Base-by-base conservation (phyloP, 2,329 filamentous ascomycete species). In the Verticillium klebahnii region DNA sequence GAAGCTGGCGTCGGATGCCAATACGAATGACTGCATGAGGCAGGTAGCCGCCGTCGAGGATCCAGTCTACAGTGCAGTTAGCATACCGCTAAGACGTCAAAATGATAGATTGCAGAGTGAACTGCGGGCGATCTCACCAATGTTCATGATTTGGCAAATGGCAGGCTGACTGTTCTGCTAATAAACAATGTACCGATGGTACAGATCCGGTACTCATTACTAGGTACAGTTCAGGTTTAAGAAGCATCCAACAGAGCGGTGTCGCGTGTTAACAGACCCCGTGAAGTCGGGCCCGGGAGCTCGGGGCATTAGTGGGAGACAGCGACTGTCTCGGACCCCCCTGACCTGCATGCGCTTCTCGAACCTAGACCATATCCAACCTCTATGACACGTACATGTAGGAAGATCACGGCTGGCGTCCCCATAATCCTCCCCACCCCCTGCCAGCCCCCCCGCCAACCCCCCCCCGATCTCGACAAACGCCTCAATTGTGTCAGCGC, bases 1-100 rank as follows among this genome's bases (percentile, higher is more conserved):
- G 78, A 12, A 91, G 80, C 73, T 90, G 87, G n/a, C 80, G 80
- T 17, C 87, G 82, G 69, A 91, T 90, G 17, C 88, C 88, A 19
- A 85, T 69, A 19, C 88, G 85, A 66, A 90, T 87, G 31, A 90
- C 68, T 12, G 81, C 71, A 64, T 86, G 81, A 3, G 88, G 88
- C 34, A 91, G 79, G 69, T 87, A 88, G 63, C 88, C 88, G 64
- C 80, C 78, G 72, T 91, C 88, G 40, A 90, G 80, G 62, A 90
- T 74, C 74, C 78, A 81, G 69, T 87, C 85, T 79, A 34, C n/a
- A 5, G 19, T 14, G 23, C 19, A 9, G 19, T 50, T n/a, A 50
- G 45, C 23, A 50, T 1, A 25, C 8, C 17, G 23, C 15, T 45
- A 6, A 1, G 5, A 39, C 9, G 7, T 39, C 5, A 14, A 14